Base-by-base conservation (phyloP, 345 rosid genomes). In the Citrus australasica region DNA sequence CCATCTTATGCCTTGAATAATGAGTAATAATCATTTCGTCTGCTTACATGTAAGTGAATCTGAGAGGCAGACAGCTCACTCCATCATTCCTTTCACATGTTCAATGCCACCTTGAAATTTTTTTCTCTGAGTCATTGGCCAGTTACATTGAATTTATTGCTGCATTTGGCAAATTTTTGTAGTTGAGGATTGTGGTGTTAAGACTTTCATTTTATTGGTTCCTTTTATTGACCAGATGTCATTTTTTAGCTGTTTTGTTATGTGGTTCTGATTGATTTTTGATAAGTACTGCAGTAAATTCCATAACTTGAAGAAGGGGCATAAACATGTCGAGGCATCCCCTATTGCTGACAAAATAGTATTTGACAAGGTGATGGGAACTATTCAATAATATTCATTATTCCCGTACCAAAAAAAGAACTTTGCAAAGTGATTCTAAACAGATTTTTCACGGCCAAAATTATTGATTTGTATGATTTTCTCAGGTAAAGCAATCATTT, bases 311-410 rank as follows among this genome's bases (percentile, higher is more conserved):
- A 84, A 32, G 86, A 89, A 83, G 79, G 99, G 99, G 28, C 67
- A 21, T 76, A 72, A 79, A 71, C 91, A 88, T 85, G 87, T 35
- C 38, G 89, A 94, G 28, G 98, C 99, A 85, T 83, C 98, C 79
- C 97, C 98, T 56, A 11, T 96, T 32, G 85, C 78, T 87, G 99
- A 96, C 89, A 96, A 84, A 88, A 2, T 91, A 85, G 99, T 96
- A 71, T 96, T 96, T 71, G 90, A 74, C 76, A 94, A 96, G 98
- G 99, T 94, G 59, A 74, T 75, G 32, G 32, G 6, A 65, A 55
- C 6, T 71, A 19, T 53, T 38, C 51, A 56, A 69, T 74, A 9
- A 6, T 28, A 7, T 30, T 7, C 69, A 68, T 63, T 61, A 7
- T 21, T 62, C 5, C 59, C 27, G 1, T 4, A 9, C 46, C 64